Conservation (phyloP, 371 early-diverging fungal genomes). For the Haplosporangium sp. region DNA sequence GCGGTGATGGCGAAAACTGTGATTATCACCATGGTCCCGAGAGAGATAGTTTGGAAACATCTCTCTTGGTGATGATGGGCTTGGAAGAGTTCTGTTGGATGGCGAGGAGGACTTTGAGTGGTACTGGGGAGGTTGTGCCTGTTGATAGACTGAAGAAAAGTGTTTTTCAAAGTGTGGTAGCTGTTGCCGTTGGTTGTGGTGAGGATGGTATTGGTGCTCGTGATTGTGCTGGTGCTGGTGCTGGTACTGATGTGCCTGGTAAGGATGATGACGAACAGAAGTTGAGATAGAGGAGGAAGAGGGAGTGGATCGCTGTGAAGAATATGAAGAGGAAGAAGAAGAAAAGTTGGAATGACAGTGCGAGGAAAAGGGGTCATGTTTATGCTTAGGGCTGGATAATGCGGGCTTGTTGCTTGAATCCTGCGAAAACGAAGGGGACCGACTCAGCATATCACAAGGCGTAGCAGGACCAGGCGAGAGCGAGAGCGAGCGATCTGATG, state of each 20-base stretch:
- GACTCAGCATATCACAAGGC: conserved; percentile 39
- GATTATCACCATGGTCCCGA: conserved; percentile 23
- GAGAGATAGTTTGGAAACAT: conserved; percentile 13
- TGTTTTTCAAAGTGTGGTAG: not conserved
- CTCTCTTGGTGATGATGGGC: conserved; percentile 24
- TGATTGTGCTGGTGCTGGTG: conserved; percentile 21
- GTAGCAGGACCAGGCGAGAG: conserved; percentile 48
- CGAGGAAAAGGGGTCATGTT: conserved; percentile 10
- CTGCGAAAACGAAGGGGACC: conserved; percentile 43
- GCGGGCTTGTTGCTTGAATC: conserved; percentile 18
- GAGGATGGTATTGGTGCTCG: conserved; percentile 9
- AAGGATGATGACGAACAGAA: conserved; percentile 22
- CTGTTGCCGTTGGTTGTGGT: not conserved
- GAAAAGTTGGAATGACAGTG: not conserved
- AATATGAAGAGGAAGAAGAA: conserved; percentile 10
- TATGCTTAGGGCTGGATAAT: not conserved
- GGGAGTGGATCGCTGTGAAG: conserved; percentile 8
- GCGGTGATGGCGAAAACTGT: conserved; percentile 14
- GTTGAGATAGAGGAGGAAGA: conserved; percentile 10
- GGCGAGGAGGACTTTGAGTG: conserved; percentile 4
- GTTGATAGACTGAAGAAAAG: conserved; percentile 1
- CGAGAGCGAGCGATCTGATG: conserved; percentile 45
- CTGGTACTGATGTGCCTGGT: conserved; percentile 1
- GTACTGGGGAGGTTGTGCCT: not conserved
- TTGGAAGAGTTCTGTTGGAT: conserved; percentile 10